These are phyloP conservation scores for Tremellales sp. DNA, from an alignment of 1,284 basidiomycete genomes.

Conservation along the genomic window DNA sequence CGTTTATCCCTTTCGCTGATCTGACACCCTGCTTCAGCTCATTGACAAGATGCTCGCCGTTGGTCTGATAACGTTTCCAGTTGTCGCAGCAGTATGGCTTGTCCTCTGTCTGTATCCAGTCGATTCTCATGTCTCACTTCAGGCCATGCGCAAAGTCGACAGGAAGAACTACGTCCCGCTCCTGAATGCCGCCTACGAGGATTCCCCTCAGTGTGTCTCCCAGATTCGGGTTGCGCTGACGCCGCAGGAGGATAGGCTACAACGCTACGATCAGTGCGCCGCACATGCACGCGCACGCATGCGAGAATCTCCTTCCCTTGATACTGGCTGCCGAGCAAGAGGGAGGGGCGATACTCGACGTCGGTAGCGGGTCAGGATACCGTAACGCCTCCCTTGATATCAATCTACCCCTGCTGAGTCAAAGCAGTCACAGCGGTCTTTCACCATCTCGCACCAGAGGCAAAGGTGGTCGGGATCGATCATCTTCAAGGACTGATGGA, in stretches of 20 bases:
- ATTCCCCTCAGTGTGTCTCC: slow-evolving; percentile 44
- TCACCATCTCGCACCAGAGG: slow-evolving; percentile 59
- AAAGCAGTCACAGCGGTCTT: slow-evolving; percentile 59
- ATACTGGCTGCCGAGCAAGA: slow-evolving; percentile 18
- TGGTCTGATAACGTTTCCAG: slow-evolving; percentile 32
- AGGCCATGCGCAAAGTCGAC: slow-evolving; percentile 47
- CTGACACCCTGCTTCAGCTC: slow-evolving; percentile 24
- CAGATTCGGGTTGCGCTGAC: background rate
- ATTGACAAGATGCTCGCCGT: slow-evolving; percentile 35
- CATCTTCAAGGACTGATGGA: slow-evolving; percentile 77
- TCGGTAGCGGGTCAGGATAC: slow-evolving; percentile 58
- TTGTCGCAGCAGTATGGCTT: slow-evolving; percentile 34
- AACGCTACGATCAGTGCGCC: slow-evolving; percentile 49
- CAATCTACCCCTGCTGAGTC: background rate
- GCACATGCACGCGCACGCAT: slow-evolving; percentile 49
- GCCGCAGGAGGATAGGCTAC: slow-evolving; percentile 41
- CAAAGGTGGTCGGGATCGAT: slow-evolving; percentile 83
- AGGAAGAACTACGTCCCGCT: slow-evolving; percentile 41
- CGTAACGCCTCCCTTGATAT: slow-evolving; percentile 52
- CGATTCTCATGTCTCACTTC: background rate
- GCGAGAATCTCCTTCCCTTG: slow-evolving; percentile 35
- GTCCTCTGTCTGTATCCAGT: background rate
- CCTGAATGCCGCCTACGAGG: slow-evolving; percentile 35
- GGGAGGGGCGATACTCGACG: slow-evolving; percentile 39
- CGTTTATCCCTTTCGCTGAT: background rate